Evolutionary conservation across 495 filamentous ascomycete species (phyloP), one percentile per base, ranked within the genome.

Genomic region (Trichocladium uniseriatum): DNA sequence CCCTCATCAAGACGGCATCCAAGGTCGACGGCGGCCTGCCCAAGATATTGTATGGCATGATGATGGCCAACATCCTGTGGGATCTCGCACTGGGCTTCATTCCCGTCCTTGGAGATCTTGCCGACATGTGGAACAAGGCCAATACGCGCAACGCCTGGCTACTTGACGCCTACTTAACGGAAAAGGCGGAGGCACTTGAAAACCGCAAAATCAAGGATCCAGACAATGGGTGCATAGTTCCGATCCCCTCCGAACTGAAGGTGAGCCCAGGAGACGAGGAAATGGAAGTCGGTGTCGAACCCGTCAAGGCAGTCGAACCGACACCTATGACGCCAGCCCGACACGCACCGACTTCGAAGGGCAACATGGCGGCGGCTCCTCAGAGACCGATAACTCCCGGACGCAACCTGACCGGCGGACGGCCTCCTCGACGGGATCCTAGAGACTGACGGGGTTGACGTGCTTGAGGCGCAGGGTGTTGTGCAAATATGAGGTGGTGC

Each of bases 71-170:
- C 64, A 75, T 96, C 38, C 40, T 80, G 3, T 43, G 90, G 22
- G 92, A 96, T 64, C 86, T 94, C 53, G 56, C 79, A 44, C 73
- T 95, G 36, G 92, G 92, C 13, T 69, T 98, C 7, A 70, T 95
- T 16, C 92, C 92, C 0, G 78, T 96, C 53, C 45, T 95, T 6
- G 92, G 92, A 16, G 92, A 96, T 57, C 20, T 97, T 20, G 77
- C 77, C 31, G 92, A 97, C 60, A 65, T 70, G 2, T 16, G 72
- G 9, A 73, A 71, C 51, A 63, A 75, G 31, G 76, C 81, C 62
- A 94, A 94, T 60, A 89, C 86, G 2, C 73, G 79, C 51, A 94
- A 89, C 57, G 85, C 84, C 4, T 70, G 83, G 38, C 58, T 84
- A 8, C 74, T 94, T n/a, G 85, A 94, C 56, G 73, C 78, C 24